Percentiles rank a stretch among this genome's conserved stretches.
These are phyloP conservation scores for Syncephalastrum monosporum DNA, from an alignment of 371 early-diverging fungal genomes.

Conservation along the genomic window DNA sequence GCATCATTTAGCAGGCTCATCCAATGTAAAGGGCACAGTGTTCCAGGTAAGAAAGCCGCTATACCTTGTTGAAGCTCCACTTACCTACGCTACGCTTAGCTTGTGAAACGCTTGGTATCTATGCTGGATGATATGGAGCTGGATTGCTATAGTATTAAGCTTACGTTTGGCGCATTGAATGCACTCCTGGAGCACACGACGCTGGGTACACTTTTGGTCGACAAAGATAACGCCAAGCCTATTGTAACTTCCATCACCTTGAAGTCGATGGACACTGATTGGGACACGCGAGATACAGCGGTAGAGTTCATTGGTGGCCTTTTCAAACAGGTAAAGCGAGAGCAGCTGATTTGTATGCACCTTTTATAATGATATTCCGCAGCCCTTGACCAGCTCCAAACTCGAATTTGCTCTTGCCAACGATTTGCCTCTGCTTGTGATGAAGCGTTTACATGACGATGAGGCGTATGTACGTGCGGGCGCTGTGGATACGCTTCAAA, in stretches of 20 bases:
- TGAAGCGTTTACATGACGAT: slow-evolving; percentile 47
- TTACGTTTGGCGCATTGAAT: slow-evolving; percentile 44
- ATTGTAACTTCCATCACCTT: slow-evolving; percentile 37
- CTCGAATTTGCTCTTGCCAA: slow-evolving; percentile 47
- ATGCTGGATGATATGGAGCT: slow-evolving; percentile 32
- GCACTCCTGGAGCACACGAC: slow-evolving; percentile 39
- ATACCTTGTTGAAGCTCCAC: too few relatives aligned
- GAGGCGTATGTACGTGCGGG: slow-evolving; percentile 61
- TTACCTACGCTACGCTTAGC: too few relatives aligned
- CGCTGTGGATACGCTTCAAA: slow-evolving; percentile 48
- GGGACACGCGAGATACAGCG: slow-evolving; percentile 61
- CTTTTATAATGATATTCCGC: not conserved
- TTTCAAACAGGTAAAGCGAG: slow-evolving; percentile 24
- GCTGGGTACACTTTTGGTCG: slow-evolving; percentile 26
- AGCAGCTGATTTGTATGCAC: not conserved
- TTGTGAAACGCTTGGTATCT: slow-evolving; percentile 30
- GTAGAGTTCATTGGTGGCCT: slow-evolving; percentile 55
- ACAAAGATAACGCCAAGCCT: slow-evolving; percentile 9
- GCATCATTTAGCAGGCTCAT: slow-evolving; percentile 19
- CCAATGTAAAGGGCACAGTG: too few relatives aligned
- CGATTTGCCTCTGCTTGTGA: slow-evolving; percentile 41
- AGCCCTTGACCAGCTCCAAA: slow-evolving; percentile 20
- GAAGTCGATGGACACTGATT: slow-evolving; percentile 52
- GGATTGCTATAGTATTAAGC: slow-evolving; percentile 37
- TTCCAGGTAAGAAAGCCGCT: too few relatives aligned